These are phyloP conservation scores for Dalechampia spathulata DNA, from an alignment of 441 rosid species.

Conservation along the genomic window DNA sequence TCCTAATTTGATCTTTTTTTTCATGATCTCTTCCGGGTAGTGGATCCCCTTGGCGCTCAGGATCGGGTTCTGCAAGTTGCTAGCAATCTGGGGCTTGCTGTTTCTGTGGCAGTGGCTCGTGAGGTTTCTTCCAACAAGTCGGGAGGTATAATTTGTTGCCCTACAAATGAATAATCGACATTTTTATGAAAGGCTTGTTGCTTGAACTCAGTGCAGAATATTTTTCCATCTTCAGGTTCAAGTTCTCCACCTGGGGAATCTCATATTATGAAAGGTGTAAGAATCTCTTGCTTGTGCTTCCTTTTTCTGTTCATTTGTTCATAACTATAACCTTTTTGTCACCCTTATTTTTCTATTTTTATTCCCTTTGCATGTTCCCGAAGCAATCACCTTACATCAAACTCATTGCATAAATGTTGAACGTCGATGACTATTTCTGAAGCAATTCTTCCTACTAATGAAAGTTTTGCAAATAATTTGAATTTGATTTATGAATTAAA, in stretches of 20 bases:
- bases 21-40: neutral
- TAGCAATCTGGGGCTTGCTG: slow-evolving; percentile 10
- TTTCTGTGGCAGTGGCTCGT: slow-evolving; percentile 68
- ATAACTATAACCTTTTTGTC: neutral
- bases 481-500: no score
- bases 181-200: no score
- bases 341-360: neutral
- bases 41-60: slow-evolving; percentile 19
- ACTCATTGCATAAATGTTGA: no score
- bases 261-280: slow-evolving; percentile 41
- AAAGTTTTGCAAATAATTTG: no score
- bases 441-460: no score
- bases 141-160: slow-evolving; percentile 26
- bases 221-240: slow-evolving; percentile 30
- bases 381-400: no score
- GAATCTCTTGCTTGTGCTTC: slow-evolving; percentile 21
- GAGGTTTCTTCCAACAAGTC: slow-evolving; percentile 38
- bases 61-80: slow-evolving; percentile 15
- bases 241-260: slow-evolving; percentile 27
- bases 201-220: no score
- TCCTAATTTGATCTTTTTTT: no score
- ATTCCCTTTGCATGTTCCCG: no score
- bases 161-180: no score
- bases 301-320: neutral
- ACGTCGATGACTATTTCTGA: no score